phyloP scores from a whole-genome alignment of 208 protist species.

The Endotrypanum monterogeii region DNA sequence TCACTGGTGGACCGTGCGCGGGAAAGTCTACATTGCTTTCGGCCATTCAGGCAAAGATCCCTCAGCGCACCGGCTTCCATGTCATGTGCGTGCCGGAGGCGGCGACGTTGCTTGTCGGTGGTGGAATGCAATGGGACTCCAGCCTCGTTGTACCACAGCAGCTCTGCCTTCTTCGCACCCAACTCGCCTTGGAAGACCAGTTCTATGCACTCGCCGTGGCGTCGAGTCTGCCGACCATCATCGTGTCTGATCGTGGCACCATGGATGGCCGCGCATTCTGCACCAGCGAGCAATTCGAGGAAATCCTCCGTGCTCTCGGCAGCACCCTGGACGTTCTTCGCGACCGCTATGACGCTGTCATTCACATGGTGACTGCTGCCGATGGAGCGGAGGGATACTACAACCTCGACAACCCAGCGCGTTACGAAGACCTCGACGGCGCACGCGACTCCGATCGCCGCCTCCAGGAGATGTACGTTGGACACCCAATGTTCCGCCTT shows the following conservation, averaged over 20 bases:
- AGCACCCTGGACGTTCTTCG: conserved; percentile 61
- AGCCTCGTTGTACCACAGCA: conserved; percentile 59
- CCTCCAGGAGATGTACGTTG: conserved; percentile 76
- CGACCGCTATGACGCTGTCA: conserved; percentile 84
- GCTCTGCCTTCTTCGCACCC: conserved; percentile 57
- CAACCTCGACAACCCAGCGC: conserved; percentile 76
- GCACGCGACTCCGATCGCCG: conserved; percentile 80
- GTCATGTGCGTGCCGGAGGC: conserved; percentile 86
- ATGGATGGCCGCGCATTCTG: conserved; percentile 89
- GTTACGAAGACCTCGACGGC: conserved; percentile 79
- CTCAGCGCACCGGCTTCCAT: conserved; percentile 61
- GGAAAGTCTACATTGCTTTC: conserved; percentile 83
- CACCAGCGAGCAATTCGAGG: conserved; percentile 54
- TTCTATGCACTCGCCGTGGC: conserved; percentile 68
- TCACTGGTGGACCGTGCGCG: conserved; percentile 84
- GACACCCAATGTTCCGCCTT: conserved; percentile 68
- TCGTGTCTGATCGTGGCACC: conserved; percentile 81
- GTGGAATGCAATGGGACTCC: conserved; percentile 71
- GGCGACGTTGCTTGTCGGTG: conserved; percentile 72
- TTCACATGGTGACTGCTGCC: conserved; percentile 84
- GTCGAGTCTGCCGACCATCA: conserved; percentile 42
- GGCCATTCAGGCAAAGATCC: conserved; percentile 61
- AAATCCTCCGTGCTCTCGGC: conserved; percentile 46
- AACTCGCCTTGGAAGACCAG: conserved; percentile 78
- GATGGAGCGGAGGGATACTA: conserved; percentile 77